These are phyloP conservation scores for Myrmaecium sp. DNA, from an alignment of 2,329 filamentous ascomycete genomes.

Conservation along the genomic window DNA sequence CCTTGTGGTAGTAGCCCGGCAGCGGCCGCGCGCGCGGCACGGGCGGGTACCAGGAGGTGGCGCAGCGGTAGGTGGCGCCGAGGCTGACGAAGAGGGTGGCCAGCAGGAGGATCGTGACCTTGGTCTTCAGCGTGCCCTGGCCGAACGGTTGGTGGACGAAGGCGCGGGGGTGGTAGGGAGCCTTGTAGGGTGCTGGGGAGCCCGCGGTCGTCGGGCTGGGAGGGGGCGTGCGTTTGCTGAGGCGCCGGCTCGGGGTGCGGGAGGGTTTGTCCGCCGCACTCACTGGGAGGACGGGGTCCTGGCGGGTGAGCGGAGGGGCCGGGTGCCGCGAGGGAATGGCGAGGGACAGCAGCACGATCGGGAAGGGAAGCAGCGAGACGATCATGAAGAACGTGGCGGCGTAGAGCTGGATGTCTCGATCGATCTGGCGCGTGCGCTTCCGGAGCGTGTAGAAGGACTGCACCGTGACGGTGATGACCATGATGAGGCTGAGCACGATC, in stretches of 20 bases:
- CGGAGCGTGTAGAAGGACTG: slow-evolving; percentile 52
- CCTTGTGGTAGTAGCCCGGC: slow-evolving; percentile 54
- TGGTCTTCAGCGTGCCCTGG: slow-evolving; percentile 46
- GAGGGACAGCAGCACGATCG: slow-evolving; percentile 32
- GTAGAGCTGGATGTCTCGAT: slow-evolving; percentile 48
- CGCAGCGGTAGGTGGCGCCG: slow-evolving; percentile 53
- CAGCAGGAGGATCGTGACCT: slow-evolving; percentile 46
- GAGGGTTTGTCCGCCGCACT: slow-evolving; percentile 3
- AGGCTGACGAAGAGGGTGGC: slow-evolving; percentile 44
- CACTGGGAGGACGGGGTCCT: slow-evolving; percentile 8
- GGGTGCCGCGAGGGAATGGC: slow-evolving; percentile 26
- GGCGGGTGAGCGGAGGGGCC: no score
- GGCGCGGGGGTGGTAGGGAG: no score
- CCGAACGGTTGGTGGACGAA: no score
- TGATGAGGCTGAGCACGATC: slow-evolving; percentile 42
- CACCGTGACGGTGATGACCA: slow-evolving; percentile 48
- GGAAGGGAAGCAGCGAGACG: slow-evolving; percentile 50
- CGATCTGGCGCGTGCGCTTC: slow-evolving; percentile 28
- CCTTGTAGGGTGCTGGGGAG: no score
- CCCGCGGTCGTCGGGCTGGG: no score
- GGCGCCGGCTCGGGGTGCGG: no score
- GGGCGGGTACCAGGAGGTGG: slow-evolving; percentile 35
- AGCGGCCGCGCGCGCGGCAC: slow-evolving; percentile 32
- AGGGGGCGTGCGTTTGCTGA: slow-evolving; percentile 37
- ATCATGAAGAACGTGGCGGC: slow-evolving; percentile 44